These are phyloP conservation scores for Mycothermus thermophilus DNA, from an alignment of 495 filamentous ascomycete species.

Conservation along the genomic window DNA sequence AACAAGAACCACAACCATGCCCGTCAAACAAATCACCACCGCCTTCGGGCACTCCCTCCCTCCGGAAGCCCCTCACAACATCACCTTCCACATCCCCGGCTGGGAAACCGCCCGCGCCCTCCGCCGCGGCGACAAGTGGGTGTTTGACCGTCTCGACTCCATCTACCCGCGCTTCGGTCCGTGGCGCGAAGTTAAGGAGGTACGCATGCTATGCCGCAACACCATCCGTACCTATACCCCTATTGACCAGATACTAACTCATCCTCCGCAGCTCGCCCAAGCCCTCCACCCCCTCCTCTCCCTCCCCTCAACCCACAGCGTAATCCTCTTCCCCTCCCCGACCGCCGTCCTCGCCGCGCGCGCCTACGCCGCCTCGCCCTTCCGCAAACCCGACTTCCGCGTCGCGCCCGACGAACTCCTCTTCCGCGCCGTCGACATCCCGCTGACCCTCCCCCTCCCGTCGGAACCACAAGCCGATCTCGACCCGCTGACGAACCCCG, in stretches of 20 bases:
- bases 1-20: slow-evolving; percentile 15
- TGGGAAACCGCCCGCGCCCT: slow-evolving; percentile 20
- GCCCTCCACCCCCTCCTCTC: slow-evolving; percentile 13
- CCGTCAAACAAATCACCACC: slow-evolving; percentile 22
- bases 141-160: slow-evolving; percentile 18
- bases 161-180: slow-evolving; percentile 33
- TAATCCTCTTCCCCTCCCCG: slow-evolving; percentile 17
- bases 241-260: background rate
- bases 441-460: background rate
- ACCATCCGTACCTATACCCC: background rate
- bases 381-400: slow-evolving; percentile 7
- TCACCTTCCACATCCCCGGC: slow-evolving; percentile 23
- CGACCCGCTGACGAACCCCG: no score
- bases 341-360: slow-evolving; percentile 12
- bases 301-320: slow-evolving; percentile 14
- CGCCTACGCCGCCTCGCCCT: slow-evolving; percentile 10
- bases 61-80: slow-evolving; percentile 27
- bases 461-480: background rate
- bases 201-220: slow-evolving; percentile 6
- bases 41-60: slow-evolving; percentile 26
- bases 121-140: slow-evolving; percentile 17
- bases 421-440: slow-evolving; percentile 23
- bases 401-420: slow-evolving; percentile 15
- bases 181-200: slow-evolving; percentile 15
- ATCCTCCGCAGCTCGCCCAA: slow-evolving; percentile 12